These are phyloP conservation scores for Nemophila menziesii DNA, from an alignment of 257 asterid species.

Conservation along the genomic window DNA sequence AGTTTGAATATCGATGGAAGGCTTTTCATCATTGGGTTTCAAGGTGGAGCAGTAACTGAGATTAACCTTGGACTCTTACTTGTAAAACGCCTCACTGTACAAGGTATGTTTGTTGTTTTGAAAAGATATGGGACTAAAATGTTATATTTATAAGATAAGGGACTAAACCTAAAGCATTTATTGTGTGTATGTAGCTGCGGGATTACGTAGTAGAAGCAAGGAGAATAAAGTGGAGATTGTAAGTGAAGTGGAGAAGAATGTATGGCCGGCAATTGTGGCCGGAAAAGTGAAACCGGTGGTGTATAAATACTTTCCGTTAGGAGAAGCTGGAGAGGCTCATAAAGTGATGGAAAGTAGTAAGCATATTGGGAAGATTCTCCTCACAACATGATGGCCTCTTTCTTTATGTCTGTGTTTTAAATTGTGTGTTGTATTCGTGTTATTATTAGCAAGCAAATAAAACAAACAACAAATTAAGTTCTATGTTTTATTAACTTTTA, in stretches of 20 bases:
- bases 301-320: slow-evolving; percentile 46
- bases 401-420: no score
- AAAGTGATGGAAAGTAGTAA: slow-evolving; percentile 77
- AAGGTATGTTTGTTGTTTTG: slow-evolving; percentile 31
- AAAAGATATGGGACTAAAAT: not conserved
- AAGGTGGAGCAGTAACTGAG: slow-evolving; percentile 71
- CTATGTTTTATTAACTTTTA: not conserved
- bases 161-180: not conserved
- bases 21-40: slow-evolving; percentile 84
- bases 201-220: slow-evolving; percentile 48
- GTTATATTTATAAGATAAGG: not conserved
- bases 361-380: slow-evolving; percentile 82
- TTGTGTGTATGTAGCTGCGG: slow-evolving; percentile 46
- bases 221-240: slow-evolving; percentile 75
- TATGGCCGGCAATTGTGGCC: slow-evolving; percentile 79
- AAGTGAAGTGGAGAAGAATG: slow-evolving; percentile 82
- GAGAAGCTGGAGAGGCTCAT: slow-evolving; percentile 74
- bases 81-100: slow-evolving; percentile 72
- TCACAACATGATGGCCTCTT: slow-evolving; percentile 22
- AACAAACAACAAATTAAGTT: not conserved
- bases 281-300: slow-evolving; percentile 77
- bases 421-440: not conserved
- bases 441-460: not conserved
- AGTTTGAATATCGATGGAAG: slow-evolving; percentile 69
- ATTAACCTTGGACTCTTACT: slow-evolving; percentile 55